Conservation (phyloP, 2,329 filamentous ascomycete species). For the Chaetomiaceae sp. region DNA sequence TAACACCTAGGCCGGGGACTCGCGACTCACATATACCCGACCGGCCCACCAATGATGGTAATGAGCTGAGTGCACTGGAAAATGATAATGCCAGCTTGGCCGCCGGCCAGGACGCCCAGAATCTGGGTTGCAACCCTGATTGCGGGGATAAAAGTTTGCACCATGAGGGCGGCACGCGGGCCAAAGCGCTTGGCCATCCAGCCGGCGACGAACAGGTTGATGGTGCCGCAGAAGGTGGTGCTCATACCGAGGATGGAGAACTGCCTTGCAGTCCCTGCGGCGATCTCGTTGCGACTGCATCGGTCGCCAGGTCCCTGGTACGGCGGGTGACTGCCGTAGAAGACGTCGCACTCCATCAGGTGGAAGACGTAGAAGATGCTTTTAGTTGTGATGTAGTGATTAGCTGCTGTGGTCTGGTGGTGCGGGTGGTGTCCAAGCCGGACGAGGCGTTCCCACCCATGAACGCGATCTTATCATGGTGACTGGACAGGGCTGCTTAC, state of each 20-base stretch:
- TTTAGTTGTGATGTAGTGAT: constrained; percentile 33
- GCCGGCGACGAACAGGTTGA: constrained; percentile 63
- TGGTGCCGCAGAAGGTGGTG: constrained; percentile 63
- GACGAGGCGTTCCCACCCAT: too few relatives aligned
- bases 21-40: constrained; percentile 53
- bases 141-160: constrained; percentile 61
- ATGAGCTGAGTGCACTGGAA: constrained; percentile 64
- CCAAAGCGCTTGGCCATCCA: constrained; percentile 64
- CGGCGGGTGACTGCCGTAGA: constrained; percentile 55
- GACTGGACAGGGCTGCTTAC: constrained; percentile 32
- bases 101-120: constrained; percentile 58
- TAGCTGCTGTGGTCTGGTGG: too few relatives aligned
- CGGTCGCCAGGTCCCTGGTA: constrained; percentile 45
- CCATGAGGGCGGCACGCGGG: constrained; percentile 55
- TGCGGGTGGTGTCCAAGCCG: too few relatives aligned
- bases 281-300: constrained; percentile 58
- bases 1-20: too few relatives aligned
- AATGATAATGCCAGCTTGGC: constrained; percentile 59
- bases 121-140: constrained; percentile 60
- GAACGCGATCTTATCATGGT: too few relatives aligned
- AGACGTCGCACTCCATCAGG: constrained; percentile 67
- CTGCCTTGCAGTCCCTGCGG: constrained; percentile 58
- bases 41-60: constrained; percentile 62
- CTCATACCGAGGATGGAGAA: constrained; percentile 62
- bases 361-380: constrained; percentile 60